Evolutionary conservation across 2,329 filamentous ascomycete genomes (phyloP), one percentile per base, ranked within the genome.

Genomic region (Talaromyces sp.): DNA sequence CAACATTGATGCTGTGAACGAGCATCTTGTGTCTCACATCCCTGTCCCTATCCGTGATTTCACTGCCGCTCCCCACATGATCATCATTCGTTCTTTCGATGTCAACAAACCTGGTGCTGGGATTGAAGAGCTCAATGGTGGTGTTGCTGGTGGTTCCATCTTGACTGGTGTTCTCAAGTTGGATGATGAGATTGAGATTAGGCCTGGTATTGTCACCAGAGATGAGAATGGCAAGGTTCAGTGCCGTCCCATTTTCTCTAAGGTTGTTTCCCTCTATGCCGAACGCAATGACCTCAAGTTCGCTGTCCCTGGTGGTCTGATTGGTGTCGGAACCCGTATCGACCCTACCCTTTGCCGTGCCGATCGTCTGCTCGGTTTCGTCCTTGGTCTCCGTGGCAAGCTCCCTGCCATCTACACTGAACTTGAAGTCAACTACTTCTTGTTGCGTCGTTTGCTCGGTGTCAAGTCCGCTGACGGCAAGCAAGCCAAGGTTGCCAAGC

Each of bases 21-120:
- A 99, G 81, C 89, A 93, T 73, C 91, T 99, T 70, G 92, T 97
- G 79, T 93, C 92, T 76, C 96, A 92, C 74, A 97, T 99, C 73
- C 95, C 95, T 31, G 90, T 98, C 10, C 95, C 95, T 17, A 82
- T 90, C 67, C 87, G 95, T 79, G 93, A 98, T 80, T 98, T 99
- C 83, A 88, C 88, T 71, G 87, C 90, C 73, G 91, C 94, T 70
- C 95, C 95, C 50, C 93, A 97, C 82, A 97, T 99, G 92, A 99
- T 99, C 75, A 90, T 99, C 77, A 99, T 99, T 79, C 92, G 95
- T 80, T 98, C 94, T 2, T 99, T 99, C 79, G 95, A 99, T 76
- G 96, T 99, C 75, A 99, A 99, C 88, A 99, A 99, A 87, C 95
- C 95, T 49, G 95, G 95, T 86, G 93, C 95, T 49, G 95, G 97